Base-by-base conservation (phyloP, 306 rosid genomes). In the Pyrus bretschneideri region DNA sequence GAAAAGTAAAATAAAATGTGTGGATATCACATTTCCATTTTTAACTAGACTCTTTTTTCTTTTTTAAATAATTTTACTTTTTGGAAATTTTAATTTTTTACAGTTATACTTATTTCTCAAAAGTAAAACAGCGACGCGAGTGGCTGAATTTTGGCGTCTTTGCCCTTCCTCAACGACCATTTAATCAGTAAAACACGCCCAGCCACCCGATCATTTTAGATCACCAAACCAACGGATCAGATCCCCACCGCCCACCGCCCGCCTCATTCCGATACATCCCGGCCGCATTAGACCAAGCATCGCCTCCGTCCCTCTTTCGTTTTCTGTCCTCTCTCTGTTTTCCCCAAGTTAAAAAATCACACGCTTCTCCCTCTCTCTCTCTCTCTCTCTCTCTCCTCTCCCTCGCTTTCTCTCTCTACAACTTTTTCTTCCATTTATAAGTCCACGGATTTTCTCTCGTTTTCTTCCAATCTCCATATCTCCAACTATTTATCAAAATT, bases 351-450 rank as follows among this genome's bases (percentile, higher is more conserved):
- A 4, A 74, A 14, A 71, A 74, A 59, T 73, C 80, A 18, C 72
- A 66, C 87, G 88, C 52, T 30, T 73, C 63, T 71, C 62, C 30
- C 71, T 86, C 74, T 86, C 64, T 69, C 78, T 58, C 73, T 68
- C 64, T 69, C 78, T 58, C 73, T 68, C 64, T 69, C 78, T 58
- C 73, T 68, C 45, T 9, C 52, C 5, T 6, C 1, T 46, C 54
- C 19, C 54, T 14, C 54, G 2, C 19, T 15, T 14, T 49, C 54
- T 49, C 55, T 52, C 72, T 40, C 1, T 8, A 31, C 44, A 29
- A 9, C 11, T 19, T 9, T 6, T 6, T 64, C 13, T 13, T 35
- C 46, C 25, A n/a, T 49, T 64, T 52, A 7, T 22, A 51, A 15
- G 55, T 9, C 33, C n/a, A 30, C 25, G 15, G 25, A 17, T 54